Conservation (phyloP, 768 basidiomycete species). For the Coprinellus aureogranulatus region DNA sequence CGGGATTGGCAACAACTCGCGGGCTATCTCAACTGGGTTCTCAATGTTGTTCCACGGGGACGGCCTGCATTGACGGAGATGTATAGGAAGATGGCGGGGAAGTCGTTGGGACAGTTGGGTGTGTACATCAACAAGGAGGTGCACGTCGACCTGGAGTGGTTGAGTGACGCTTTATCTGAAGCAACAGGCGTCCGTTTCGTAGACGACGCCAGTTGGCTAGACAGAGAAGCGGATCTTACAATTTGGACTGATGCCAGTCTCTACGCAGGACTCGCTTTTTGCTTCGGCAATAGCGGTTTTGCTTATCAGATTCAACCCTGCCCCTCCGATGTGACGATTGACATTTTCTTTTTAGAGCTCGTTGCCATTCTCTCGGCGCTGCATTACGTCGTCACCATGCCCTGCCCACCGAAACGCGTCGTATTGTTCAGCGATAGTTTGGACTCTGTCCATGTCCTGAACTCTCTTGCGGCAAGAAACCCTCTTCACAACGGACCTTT, state of each 20-base stretch:
- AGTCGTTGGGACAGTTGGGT: neutral
- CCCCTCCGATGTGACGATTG: neutral
- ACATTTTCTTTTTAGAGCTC: slow-evolving; percentile 25
- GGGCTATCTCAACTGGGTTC: slow-evolving; percentile 13
- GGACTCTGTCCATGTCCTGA: slow-evolving; percentile 17
- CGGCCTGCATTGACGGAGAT: slow-evolving; percentile 12
- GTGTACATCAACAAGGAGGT: slow-evolving; percentile 15
- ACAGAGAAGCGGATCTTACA: slow-evolving; percentile 16
- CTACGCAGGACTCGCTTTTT: slow-evolving; percentile 9
- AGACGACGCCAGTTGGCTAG: slow-evolving; percentile 11
- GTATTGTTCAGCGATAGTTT: slow-evolving; percentile 16
- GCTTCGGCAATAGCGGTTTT: slow-evolving; percentile 12
- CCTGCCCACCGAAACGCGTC: slow-evolving; percentile 10
- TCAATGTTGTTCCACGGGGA: slow-evolving; percentile 15
- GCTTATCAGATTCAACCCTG: slow-evolving; percentile 10
- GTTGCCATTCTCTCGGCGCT: slow-evolving; percentile 21
- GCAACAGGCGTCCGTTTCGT: slow-evolving; percentile 17
- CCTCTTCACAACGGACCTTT: slow-evolving; percentile 4
- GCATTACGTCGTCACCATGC: slow-evolving; percentile 10
- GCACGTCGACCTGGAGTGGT: slow-evolving; percentile 15
- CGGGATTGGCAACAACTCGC: slow-evolving; percentile 5
- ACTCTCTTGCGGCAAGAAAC: slow-evolving; percentile 8
- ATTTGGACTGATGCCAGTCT: slow-evolving; percentile 24
- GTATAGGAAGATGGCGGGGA: slow-evolving; percentile 11
- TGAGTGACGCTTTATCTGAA: slow-evolving; percentile 5